A percentile compares a stretch with the other conserved stretches of the same genome.
These are phyloP conservation scores for Sporothrix inflata DNA, from an alignment of 2,329 filamentous ascomycete genomes.

Conservation along the genomic window DNA sequence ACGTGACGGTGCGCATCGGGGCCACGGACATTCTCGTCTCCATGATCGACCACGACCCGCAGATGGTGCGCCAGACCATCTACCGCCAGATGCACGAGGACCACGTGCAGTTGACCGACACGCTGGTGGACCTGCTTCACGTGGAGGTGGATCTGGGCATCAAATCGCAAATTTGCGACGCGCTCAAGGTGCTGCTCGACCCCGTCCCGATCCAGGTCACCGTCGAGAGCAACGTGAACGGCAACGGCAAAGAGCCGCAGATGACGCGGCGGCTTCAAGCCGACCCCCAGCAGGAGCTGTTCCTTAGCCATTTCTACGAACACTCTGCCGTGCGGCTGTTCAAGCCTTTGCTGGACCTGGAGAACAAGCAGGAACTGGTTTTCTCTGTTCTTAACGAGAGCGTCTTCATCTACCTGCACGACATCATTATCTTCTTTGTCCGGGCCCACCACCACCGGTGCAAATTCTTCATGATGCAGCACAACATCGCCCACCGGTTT, in stretches of 20 bases:
- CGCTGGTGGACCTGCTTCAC: constrained; percentile 86
- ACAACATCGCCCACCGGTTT: constrained; percentile 77
- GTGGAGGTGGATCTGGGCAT: constrained; percentile 92
- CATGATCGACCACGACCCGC: constrained; percentile 92
- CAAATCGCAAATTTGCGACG: constrained; percentile 93
- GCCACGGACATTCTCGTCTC: constrained; percentile 92
- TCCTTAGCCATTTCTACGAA: constrained; percentile 88
- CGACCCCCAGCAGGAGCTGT: constrained; percentile 79
- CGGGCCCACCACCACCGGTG: constrained; percentile 84
- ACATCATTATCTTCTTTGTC: constrained; percentile 92
- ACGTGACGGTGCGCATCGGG: constrained; percentile 84
- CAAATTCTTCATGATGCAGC: constrained; percentile 82
- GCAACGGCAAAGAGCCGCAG: constrained; percentile 47
- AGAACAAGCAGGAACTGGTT: constrained; percentile 67
- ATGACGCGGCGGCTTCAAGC: constrained; percentile 47
- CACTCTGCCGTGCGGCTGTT: constrained; percentile 84
- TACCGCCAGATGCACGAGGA: constrained; percentile 91
- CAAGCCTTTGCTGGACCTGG: constrained; percentile 79
- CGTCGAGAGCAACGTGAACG: constrained; percentile 38
- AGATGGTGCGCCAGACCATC: constrained; percentile 91
- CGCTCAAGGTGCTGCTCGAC: constrained; percentile 91
- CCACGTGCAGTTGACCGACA: constrained; percentile 83
- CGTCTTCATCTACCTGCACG: constrained; percentile 88
- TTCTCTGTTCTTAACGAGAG: constrained; percentile 83
- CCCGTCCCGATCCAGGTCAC: constrained; percentile 59